phyloP scores from a whole-genome alignment of 192 early-diverging fungal genomes.

The Chytriomyces sp. region DNA sequence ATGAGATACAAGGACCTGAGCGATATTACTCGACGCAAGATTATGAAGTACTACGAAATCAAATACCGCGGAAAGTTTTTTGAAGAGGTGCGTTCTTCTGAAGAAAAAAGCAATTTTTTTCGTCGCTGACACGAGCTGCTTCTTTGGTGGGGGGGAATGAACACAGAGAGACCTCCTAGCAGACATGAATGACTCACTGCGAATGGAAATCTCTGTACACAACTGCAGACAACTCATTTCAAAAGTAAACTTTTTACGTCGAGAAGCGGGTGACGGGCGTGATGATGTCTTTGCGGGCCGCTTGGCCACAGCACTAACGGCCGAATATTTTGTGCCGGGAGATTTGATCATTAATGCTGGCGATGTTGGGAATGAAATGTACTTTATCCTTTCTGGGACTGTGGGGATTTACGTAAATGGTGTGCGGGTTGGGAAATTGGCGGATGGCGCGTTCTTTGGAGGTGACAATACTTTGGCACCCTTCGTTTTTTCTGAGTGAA shows the following conservation, averaged over 20 bases:
- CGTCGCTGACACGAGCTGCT: background rate
- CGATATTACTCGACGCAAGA: background rate
- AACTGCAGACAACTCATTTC: constrained; percentile 40
- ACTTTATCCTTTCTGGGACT: constrained; percentile 48
- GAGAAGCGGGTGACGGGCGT: constrained; percentile 36
- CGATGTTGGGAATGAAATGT: constrained; percentile 55
- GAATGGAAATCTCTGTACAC: constrained; percentile 42
- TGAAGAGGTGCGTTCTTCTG: constrained; percentile 18
- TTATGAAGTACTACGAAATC: constrained; percentile 41
- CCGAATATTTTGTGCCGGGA: constrained; percentile 40
- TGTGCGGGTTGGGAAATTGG: constrained; percentile 29
- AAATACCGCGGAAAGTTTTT: constrained; percentile 46
- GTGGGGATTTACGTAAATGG: constrained; percentile 45
- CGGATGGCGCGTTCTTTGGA: constrained; percentile 42
- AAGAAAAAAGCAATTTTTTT: background rate
- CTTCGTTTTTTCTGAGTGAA: too few relatives aligned
- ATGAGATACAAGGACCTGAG: constrained; percentile 28
- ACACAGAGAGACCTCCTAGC: constrained; percentile 20
- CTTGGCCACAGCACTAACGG: constrained; percentile 30
- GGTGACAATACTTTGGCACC: too few relatives aligned
- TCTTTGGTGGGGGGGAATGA: background rate
- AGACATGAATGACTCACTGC: constrained; percentile 40
- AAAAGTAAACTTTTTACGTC: constrained; percentile 40
- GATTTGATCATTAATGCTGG: constrained; percentile 29
- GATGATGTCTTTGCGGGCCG: constrained; percentile 43